Base-by-base conservation (phyloP, 129 eudicot species). In the Scalesia atractyloides region DNA sequence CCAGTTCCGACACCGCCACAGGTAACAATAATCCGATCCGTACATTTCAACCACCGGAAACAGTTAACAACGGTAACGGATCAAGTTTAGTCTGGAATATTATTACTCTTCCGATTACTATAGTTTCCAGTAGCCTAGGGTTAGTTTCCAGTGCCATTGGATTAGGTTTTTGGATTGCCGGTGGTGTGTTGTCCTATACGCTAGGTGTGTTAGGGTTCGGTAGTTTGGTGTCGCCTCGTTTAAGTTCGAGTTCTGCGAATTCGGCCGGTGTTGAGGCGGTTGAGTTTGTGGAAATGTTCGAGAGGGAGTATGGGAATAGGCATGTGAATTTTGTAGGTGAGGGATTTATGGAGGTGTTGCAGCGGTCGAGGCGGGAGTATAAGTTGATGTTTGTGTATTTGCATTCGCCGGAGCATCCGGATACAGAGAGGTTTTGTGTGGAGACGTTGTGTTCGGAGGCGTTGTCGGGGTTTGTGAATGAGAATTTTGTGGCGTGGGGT, bases 351-450 rank as follows among this genome's bases (percentile, higher is more conserved):
- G 96, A 91, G 17, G 93, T 89, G 16, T 76, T 91, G 72, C 96
- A 91, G 77, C 61, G 82, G 77, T 91, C 97, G 13, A 82, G 92
- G 70, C 85, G 70, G 2, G 96, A 73, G 76, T 86, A 68, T 69
- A 92, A 89, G 83, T 58, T 92, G 76, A 43, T 92, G 85, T 92
- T 88, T 77, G 96, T 92, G 41, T 93, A 93, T 62, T 79, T 93
- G 81, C 98, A 93, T 66, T 93, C 98, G 39, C 92, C 97, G 0
- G 98, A 93, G 48, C 98, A 93, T 75, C 88, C 92, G 11, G 95
- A 89, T 73, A 93, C 95, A 3, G 85, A 82, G 0, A 36, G 13
- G 1, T 93, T 93, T 74, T 87, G 90, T 64, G 85, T 69, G 50
- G 33, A 90, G 83, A 93, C 91, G 9, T 51, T 86, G 56, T 87